Conservation (phyloP, 1,139 yeast species). For the Pichia inconspicua region DNA sequence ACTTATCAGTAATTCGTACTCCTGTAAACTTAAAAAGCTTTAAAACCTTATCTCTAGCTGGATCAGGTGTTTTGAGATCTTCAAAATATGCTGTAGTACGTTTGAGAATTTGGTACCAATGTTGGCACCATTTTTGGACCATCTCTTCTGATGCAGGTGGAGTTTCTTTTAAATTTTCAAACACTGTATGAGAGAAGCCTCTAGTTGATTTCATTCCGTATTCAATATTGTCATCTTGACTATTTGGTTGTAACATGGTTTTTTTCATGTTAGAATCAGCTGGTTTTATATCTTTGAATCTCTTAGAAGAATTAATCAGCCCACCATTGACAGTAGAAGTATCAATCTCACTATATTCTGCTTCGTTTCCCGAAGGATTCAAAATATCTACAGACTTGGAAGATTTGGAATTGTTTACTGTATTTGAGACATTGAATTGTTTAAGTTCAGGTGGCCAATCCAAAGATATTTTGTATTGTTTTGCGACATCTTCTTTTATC, state of each 20-base stretch:
- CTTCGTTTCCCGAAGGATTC: slow-evolving; percentile 1
- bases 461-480: slow-evolving; percentile 49
- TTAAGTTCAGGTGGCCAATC: slow-evolving; percentile 43
- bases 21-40: slow-evolving; percentile 25
- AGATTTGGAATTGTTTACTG: neutral
- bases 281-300: neutral
- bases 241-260: slow-evolving; percentile 1
- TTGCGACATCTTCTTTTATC: slow-evolving; percentile 70
- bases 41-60: slow-evolving; percentile 20
- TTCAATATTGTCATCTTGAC: slow-evolving; percentile 5
- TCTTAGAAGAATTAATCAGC: neutral
- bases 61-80: slow-evolving; percentile 20
- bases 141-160: slow-evolving; percentile 28
- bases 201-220: slow-evolving; percentile 12
- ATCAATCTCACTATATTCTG: neutral
- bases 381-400: neutral
- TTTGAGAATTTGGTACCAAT: slow-evolving; percentile 27
- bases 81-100: slow-evolving; percentile 26
- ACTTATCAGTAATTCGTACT: slow-evolving; percentile 20
- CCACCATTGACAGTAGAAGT: neutral
- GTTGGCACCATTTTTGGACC: slow-evolving; percentile 27
- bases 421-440: slow-evolving; percentile 17
- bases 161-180: slow-evolving; percentile 28
- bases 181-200: slow-evolving; percentile 17
- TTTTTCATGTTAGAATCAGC: neutral